Percentiles rank a stretch among this genome's conserved stretches.
Evolutionary conservation across 73 alveolate genomes (phyloP).

Genomic region (Halteria grandinella): DNA sequence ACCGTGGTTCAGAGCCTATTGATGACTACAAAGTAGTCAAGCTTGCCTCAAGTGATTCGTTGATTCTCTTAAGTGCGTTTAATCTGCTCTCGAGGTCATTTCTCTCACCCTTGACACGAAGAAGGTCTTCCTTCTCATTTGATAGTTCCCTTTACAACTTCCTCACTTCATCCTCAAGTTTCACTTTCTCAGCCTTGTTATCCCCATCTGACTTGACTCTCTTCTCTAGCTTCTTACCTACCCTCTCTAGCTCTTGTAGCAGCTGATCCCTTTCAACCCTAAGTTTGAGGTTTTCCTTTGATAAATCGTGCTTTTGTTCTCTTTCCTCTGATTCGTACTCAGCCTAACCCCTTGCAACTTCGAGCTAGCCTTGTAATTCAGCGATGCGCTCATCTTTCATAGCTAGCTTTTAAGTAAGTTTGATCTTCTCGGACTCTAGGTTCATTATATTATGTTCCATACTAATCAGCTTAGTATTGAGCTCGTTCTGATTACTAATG

Average conservation of each 20-base stretch:
- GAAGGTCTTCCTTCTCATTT: too few species aligned
- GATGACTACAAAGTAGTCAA: too few species aligned
- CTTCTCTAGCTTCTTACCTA: slow-evolving; percentile 20
- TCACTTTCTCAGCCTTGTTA: too few species aligned
- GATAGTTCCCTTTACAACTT: too few species aligned
- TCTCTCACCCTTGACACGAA: too few species aligned
- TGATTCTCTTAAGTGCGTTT: too few species aligned
- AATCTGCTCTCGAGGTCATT: too few species aligned
- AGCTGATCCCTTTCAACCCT: slow-evolving; percentile 16
- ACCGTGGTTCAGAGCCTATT: too few species aligned
- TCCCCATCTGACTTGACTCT: too few species aligned
- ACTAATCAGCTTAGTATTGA: slow-evolving; percentile 13
- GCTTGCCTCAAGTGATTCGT: too few species aligned
- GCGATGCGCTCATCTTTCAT: neutral
- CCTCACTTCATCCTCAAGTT: too few species aligned
- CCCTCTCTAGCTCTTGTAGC: slow-evolving; percentile 22
- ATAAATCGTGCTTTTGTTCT: slow-evolving; percentile 8
- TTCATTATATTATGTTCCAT: slow-evolving; percentile 24
- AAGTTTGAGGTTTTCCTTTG: slow-evolving; percentile 10
- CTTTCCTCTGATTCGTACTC: slow-evolving; percentile 33
- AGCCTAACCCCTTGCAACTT: slow-evolving; percentile 6
- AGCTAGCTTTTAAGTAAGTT: neutral
- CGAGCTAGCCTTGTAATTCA: slow-evolving; percentile 19
- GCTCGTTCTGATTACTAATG: slow-evolving; percentile 26
- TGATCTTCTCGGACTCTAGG: neutral